These are phyloP conservation scores for Tolypocladium tropicale DNA, from an alignment of 2,329 filamentous ascomycete species.

Conservation along the genomic window DNA sequence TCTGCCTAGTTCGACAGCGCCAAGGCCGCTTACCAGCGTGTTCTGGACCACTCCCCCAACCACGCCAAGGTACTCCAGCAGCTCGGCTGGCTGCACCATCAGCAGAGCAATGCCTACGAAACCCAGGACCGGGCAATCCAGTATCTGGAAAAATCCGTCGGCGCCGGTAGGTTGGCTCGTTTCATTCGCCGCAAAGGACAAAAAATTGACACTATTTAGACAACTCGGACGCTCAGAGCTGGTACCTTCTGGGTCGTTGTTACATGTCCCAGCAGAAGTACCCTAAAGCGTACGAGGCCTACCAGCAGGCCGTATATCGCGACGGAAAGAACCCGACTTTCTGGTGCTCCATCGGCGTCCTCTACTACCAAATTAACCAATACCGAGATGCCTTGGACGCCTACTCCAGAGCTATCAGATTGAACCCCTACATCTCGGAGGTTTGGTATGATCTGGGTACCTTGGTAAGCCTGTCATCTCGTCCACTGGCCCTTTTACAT, in stretches of 20 bases:
- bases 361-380: conserved; percentile 99
- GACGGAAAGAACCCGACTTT: conserved; percentile 97
- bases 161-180: conserved; percentile 58
- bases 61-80: conserved; percentile 98
- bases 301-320: conserved; percentile 96
- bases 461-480: conserved; percentile 52
- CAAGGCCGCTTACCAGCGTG: conserved; percentile 83
- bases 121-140: conserved; percentile 96
- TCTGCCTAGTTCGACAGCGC: conserved; percentile 74
- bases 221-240: conserved; percentile 91
- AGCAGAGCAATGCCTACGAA: conserved; percentile 82
- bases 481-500: neutral
- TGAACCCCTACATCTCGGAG: conserved; percentile 97
- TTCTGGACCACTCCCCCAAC: conserved; percentile 87
- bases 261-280: conserved; percentile 99
- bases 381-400: conserved; percentile 96
- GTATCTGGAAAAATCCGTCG: conserved; percentile 93
- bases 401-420: conserved; percentile 88
- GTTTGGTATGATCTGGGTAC: conserved; percentile 99
- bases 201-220: too few relatives aligned
- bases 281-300: conserved; percentile 95
- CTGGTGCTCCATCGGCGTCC: conserved; percentile 97
- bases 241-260: conserved; percentile 94
- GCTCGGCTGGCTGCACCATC: conserved; percentile 94
- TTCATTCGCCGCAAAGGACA: too few relatives aligned